Percentiles rank a stretch among this genome's conserved stretches.
Evolutionary conservation across 257 asterid species (phyloP).

Genomic region (Jacaranda copaia): DNA sequence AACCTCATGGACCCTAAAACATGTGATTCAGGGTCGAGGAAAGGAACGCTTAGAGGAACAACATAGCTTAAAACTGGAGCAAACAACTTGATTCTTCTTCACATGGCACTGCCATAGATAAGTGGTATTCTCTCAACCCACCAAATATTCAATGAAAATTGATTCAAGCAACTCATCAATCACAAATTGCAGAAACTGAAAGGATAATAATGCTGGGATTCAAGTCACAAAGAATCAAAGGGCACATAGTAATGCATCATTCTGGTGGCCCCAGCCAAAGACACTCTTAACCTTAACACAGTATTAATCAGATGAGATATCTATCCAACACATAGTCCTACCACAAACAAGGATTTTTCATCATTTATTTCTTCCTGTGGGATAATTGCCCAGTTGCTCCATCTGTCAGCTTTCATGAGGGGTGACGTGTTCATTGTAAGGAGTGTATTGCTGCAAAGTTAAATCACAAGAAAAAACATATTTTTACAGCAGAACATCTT

Average conservation of each 20-base stretch:
- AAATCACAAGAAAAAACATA: neutral
- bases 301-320: conserved; percentile 40
- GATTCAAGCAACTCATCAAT: too few species aligned
- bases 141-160: too few species aligned
- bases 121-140: too few species aligned
- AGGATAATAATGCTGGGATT: conserved; percentile 28
- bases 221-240: conserved; percentile 47
- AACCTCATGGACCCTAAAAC: too few species aligned
- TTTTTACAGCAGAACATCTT: too few species aligned
- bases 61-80: too few species aligned
- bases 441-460: conserved; percentile 56
- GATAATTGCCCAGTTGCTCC: conserved; percentile 56
- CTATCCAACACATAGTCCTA: conserved; percentile 33
- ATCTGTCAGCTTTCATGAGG: conserved; percentile 80
- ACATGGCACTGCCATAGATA: too few species aligned
- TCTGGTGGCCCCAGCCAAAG: conserved; percentile 39
- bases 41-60: too few species aligned
- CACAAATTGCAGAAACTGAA: too few species aligned
- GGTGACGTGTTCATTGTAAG: conserved; percentile 60
- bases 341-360: conserved; percentile 38
- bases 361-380: conserved; percentile 43
- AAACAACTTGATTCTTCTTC: too few species aligned
- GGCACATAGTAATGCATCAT: conserved; percentile 36
- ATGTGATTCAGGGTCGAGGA: too few species aligned
- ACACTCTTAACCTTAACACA: too few species aligned